Evolutionary conservation across 2,329 filamentous ascomycete species (phyloP), one percentile per base, ranked within the genome.

Genomic region (Cordyceps javanica): DNA sequence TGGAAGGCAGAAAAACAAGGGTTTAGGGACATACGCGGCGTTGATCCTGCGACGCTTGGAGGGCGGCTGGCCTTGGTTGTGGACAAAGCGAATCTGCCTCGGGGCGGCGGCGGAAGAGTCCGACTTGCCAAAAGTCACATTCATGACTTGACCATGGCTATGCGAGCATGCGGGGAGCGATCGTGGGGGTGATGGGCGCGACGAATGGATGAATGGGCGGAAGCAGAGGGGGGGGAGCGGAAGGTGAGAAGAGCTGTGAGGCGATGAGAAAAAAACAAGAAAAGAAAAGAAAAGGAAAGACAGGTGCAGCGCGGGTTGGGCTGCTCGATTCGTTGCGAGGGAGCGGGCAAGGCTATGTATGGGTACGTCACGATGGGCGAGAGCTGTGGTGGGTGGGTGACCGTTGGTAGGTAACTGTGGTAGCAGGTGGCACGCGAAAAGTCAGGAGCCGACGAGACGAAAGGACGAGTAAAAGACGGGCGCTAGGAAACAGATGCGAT

Each of bases 11-110:
- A 19, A 6, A 32, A 11, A 6, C 30, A 11, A 32, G 30, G 30
- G 11, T 6, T 11, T 32, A 19, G 13, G 21, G 26, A 32, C 85
- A 72, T 79, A 89, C 83, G 89, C 89, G 66, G 89, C 87, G 73
- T 87, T 90, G 67, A 93, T 89, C 65, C 89, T 81, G 68, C 89
- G 82, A 65, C 89, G 80, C 73, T 92, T 93, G 26, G 87, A 87
- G 61, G 89, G 88, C 50, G 89, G 89, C 63, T 90, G 87, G 61
- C 89, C 89, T 73, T 91, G 88, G 66, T 87, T 91, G 62, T 90
- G 89, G 65, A 93, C 89, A 70, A 92, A 93, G 65, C 89, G 87
- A 64, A 90, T 89, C 69, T 82, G 80, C 70, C 82, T 84, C 58
- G 75, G 79, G 45, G 36, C 36, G 55, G 55, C 46, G 55, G 55